Conservation (phyloP, 1,284 basidiomycete species). For the Abortiporus biennis region DNA sequence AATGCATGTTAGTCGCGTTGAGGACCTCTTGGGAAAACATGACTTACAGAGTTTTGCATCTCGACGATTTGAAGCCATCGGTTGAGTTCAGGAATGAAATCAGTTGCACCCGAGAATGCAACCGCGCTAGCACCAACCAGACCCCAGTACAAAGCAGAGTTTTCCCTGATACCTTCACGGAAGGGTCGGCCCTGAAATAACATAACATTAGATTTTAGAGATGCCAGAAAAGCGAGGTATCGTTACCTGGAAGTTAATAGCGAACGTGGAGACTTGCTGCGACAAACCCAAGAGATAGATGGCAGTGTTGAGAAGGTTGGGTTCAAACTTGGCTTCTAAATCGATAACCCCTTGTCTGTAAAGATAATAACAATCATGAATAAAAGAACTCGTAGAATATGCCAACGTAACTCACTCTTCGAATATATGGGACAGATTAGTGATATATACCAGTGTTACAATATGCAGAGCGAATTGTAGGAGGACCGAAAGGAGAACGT, state of each 20-base stretch:
- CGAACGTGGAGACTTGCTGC: conserved; percentile 94
- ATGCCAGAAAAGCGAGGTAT: background rate
- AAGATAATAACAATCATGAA: conserved; percentile 11
- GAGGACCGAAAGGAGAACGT: conserved; percentile 86
- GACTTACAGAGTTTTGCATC: conserved; percentile 73
- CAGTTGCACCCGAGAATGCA: conserved; percentile 89
- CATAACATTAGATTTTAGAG: background rate
- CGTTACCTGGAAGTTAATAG: conserved; percentile 90
- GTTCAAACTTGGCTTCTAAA: conserved; percentile 92
- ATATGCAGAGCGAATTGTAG: conserved; percentile 93
- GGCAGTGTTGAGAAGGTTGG: conserved; percentile 88
- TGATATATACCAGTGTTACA: conserved; percentile 85
- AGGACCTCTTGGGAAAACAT: too few species aligned
- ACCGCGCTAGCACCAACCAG: conserved; percentile 82
- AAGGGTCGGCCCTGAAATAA: conserved; percentile 77
- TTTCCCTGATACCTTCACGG: conserved; percentile 93
- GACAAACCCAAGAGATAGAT: conserved; percentile 92
- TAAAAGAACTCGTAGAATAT: conserved; percentile 2
- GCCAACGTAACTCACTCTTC: conserved; percentile 59
- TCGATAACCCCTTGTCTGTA: conserved; percentile 75
- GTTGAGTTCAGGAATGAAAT: conserved; percentile 94
- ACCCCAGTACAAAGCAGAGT: conserved; percentile 87
- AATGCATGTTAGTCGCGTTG: too few species aligned
- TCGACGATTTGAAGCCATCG: conserved; percentile 96
- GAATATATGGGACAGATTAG: conserved; percentile 67